Evolutionary conservation across 129 eudicot genomes (phyloP), one percentile per base, ranked within the genome.

Genomic region (Heracleum sosnowskyi): DNA sequence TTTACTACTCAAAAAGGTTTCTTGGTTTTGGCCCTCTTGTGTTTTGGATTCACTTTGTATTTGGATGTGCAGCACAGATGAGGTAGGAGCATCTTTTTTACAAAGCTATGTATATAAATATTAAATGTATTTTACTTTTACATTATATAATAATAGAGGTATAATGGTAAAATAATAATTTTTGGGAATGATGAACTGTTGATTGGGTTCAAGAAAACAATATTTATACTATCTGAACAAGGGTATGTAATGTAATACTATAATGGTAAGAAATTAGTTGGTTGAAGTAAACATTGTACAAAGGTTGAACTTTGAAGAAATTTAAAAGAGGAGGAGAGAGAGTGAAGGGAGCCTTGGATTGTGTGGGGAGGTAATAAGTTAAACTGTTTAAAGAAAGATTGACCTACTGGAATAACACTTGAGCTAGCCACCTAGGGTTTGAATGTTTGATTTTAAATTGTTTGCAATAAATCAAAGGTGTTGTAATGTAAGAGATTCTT

Each of bases 11-110:
- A 64, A 83, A 68, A 80, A 76, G 81, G 73, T 66, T 31, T 73
- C 29, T 70, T 55, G 83, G 77, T 69, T 87, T 46, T 78, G 45
- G 49, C 42, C 11, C 26, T 64, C 28, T 44, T 82, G 81, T 46
- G 72, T 77, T 76, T 66, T 47, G 73, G 78, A 46, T 18, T 66
- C 36, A 62, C 28, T 75, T 62, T 24, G 45, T 71, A 41, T 80
- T 74, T 63, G 78, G 85, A n/a, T 74, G 53, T 51, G 76, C 82
- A 60, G 66, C 33, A 57, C 28, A 57, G 51, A 62, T 37, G 80
- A 64, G 36, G 73, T 15, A 34, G 51, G 64, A 60, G 68, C 68
- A 60, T n/a, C 68, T 57, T n/a, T 57, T 57, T 8, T 22, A 57
- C 64, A 24, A 57, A 57, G 64, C n/a, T 7, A 2, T 1, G 26